Percentiles rank a stretch among this genome's conserved stretches.
These are phyloP conservation scores for Syncephalis fuscata DNA, from an alignment of 371 early-diverging fungal genomes.

Conservation along the genomic window DNA sequence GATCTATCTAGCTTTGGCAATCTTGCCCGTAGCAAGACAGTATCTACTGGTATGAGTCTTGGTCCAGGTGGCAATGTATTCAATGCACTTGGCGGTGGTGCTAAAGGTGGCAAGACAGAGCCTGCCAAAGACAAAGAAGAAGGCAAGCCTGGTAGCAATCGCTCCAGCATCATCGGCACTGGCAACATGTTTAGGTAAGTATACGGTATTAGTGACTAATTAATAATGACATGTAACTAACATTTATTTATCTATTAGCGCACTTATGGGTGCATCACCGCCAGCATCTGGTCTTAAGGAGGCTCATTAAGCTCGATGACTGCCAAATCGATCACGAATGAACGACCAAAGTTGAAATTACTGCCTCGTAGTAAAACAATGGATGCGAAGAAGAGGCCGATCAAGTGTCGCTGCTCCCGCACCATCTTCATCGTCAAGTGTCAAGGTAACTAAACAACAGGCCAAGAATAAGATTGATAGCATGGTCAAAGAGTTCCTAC, in stretches of 20 bases:
- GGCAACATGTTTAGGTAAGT: constrained; percentile 32
- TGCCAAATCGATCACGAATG: neutral
- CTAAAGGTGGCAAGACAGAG: constrained; percentile 19
- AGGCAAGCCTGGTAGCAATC: constrained; percentile 14
- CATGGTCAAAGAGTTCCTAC: constrained; percentile 40
- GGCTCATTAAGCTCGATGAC: neutral
- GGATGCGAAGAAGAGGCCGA: too few relatives aligned
- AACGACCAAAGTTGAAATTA: constrained; percentile 6
- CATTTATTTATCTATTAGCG: too few relatives aligned
- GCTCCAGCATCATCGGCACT: constrained; percentile 12
- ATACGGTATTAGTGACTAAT: too few relatives aligned
- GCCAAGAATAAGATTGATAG: constrained; percentile 40
- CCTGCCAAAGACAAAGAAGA: constrained; percentile 13
- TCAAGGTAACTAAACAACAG: constrained; percentile 32
- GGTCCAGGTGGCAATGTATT: constrained; percentile 44
- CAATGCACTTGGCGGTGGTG: constrained; percentile 18
- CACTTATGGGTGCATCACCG: too few relatives aligned
- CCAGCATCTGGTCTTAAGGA: too few relatives aligned
- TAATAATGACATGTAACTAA: too few relatives aligned
- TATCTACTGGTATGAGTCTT: constrained; percentile 20
- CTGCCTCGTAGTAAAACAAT: constrained; percentile 6
- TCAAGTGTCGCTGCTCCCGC: constrained; percentile 5
- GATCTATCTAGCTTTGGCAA: constrained; percentile 71
- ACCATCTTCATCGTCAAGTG: constrained; percentile 10
- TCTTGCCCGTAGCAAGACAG: constrained; percentile 38